These are phyloP conservation scores for Bolboschoenoplectus hybrid DNA, from an alignment of 202 grass and related monocot species.

Conservation along the genomic window DNA sequence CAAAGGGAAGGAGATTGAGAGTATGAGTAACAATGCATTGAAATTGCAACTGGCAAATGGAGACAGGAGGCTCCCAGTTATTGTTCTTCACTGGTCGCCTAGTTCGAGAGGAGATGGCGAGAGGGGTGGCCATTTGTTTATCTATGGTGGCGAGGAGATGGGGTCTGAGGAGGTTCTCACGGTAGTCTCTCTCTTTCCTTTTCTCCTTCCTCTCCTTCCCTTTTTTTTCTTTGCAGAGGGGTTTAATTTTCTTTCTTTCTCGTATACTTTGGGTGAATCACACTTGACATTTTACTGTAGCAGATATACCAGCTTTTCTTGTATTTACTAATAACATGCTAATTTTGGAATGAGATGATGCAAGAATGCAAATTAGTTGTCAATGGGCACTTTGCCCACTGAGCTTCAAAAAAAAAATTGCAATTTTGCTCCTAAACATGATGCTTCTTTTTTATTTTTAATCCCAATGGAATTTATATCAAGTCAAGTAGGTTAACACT, in stretches of 20 bases:
- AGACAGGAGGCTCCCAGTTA: conserved; percentile 87
- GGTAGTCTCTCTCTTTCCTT: conserved; percentile 49
- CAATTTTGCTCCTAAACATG: background rate
- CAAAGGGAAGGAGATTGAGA: conserved; percentile 36
- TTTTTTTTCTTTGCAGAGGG: background rate
- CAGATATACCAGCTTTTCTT: conserved; percentile 23
- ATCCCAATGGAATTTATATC: background rate
- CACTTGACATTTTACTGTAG: conserved; percentile 19
- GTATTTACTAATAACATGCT: background rate
- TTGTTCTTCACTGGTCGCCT: conserved; percentile 87
- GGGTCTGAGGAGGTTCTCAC: conserved; percentile 98
- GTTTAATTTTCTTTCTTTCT: conserved; percentile 21
- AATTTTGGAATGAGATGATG: background rate
- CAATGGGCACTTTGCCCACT: background rate
- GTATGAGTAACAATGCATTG: conserved; percentile 55
- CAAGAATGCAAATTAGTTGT: no score
- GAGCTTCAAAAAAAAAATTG: background rate
- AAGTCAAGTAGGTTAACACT: background rate
- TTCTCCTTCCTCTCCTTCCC: background rate
- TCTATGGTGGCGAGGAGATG: conserved; percentile 97
- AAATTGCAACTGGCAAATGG: conserved; percentile 88
- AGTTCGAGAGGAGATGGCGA: conserved; percentile 52
- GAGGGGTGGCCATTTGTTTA: conserved; percentile 86
- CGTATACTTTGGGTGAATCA: background rate
- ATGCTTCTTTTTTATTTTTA: background rate